Evolutionary conservation across 257 asterid species (phyloP), one percentile per base, ranked within the genome.

Genomic region (Scutellaria minor): DNA sequence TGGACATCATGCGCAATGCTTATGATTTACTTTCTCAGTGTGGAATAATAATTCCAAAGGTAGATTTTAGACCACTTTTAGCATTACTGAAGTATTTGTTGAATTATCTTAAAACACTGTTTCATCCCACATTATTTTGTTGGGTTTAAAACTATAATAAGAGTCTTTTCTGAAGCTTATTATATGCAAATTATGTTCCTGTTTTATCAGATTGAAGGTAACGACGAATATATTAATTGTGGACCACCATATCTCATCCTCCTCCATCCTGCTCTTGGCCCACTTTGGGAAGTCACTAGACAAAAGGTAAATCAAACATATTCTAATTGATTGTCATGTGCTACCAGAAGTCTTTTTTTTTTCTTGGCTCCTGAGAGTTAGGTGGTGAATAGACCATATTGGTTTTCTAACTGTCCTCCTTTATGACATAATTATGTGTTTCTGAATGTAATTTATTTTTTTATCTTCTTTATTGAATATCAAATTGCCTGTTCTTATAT

Each of bases 191-290:
- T n/a, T 68, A 37, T 68, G 27, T 79, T 69, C 60, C 27, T 71
- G 37, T 55, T 74, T 66, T 79, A 31, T 47, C 86, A 95, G 98
- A 84, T 94, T 72, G 90, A 82, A 80, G 83, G 84, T 75, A 92
- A 95, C 67, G 94, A 92, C 62, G 77, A 77, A 52, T 92, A 95
- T 81, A 80, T 79, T 72, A 86, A 86, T 82, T 88, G 92, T 66
- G 99, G 89, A 78, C 98, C 98, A 5, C 99, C 99, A 37, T 92
- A 84, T 90, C 86, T 95, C 79, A 82, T 95, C 75, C 87, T 92
- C 78, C 96, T 95, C 73, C 98, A 95, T 82, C 99, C 99, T 74
- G 97, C 99, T 82, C 85, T 95, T 61, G 98, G 99, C 55, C 99
- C 99, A 52, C 88, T 95, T 74, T 95, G 99, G 99, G 96, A 90